Evolutionary conservation across 352 stramenopile species (phyloP), one percentile per base, ranked within the genome.

Genomic region (Phytophthora sansomeana): DNA sequence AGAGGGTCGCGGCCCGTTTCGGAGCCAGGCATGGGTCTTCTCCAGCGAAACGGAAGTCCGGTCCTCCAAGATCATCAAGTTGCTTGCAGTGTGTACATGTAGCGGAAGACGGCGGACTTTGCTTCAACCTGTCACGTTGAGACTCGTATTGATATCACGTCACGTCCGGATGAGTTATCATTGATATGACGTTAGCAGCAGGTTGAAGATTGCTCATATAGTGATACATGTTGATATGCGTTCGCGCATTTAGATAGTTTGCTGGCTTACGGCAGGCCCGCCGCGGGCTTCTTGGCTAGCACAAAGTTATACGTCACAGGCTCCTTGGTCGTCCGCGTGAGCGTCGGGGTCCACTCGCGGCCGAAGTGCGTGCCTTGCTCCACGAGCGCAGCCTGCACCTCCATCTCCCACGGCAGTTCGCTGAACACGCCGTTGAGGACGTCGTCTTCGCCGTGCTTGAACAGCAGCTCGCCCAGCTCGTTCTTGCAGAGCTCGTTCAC

Each of bases 381-480:
- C 13, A 47, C 33, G 7, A 85, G 41, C 5, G 58, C 39, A 10
- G 72, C 65, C 24, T 74, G 53, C 44, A 88, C 51, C 10, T 79
- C 29, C 41, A 90, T 59, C 7, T 82, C 44, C 79, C 77, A 90
- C 4, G 79, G 42, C 9, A 85, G 49, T 42, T 81, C 49, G 16
- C 61, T 67, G 49, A 90, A 72, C 13, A 88, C 75, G 56, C 81
- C 81, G 0, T 76, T 42, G 4, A 55, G 32, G 0, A 81, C 68
- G 44, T 90, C 67, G 17, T 87, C 71, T 30, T 90, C 81, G 10
- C 77, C 77, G 38, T 87, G 77, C 28, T 80, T 77, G 35, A 84
- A 67, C 11, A 79, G 48, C 35, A 48, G 24, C 44, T 79, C 41
- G 28, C 63, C 64, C 68, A 81, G 33, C 41, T 90, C 77, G 11